phyloP scores from a whole-genome alignment of 2,329 filamentous ascomycete species.

The Beauveria bassiana region DNA sequence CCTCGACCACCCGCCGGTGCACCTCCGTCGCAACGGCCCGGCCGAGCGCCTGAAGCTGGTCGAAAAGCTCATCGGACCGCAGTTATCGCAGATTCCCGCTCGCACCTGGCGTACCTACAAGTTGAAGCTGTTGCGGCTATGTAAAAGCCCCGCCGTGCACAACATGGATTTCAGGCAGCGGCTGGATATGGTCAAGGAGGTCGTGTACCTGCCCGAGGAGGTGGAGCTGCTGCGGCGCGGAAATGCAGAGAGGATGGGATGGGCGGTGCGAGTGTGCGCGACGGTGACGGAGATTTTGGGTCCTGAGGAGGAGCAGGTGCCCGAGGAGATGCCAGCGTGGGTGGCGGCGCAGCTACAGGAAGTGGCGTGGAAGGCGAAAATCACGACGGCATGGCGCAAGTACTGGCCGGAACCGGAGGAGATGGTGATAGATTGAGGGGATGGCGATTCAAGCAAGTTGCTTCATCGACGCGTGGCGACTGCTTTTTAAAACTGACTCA shows the following conservation, averaged over 20 bases:
- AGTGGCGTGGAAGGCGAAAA: conserved; percentile 18
- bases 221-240: conserved; percentile 15
- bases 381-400: background rate
- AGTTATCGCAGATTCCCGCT: conserved; percentile 15
- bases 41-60: background rate
- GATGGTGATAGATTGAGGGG: background rate
- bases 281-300: conserved; percentile 20
- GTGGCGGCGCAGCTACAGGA: conserved; percentile 18
- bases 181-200: conserved; percentile 17
- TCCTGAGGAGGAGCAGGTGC: conserved; percentile 16
- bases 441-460: too few species aligned
- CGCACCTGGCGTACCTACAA: conserved; percentile 18
- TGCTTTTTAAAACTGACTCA: too few species aligned
- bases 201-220: conserved; percentile 24
- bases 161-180: conserved; percentile 17
- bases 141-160: conserved; percentile 10
- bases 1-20: background rate
- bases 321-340: conserved; percentile 19
- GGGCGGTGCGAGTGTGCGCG: conserved; percentile 20
- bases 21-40: background rate
- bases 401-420: background rate
- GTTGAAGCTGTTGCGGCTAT: conserved; percentile 15
- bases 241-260: conserved; percentile 21
- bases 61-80: background rate
- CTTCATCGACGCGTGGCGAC: too few species aligned